phyloP scores from a whole-genome alignment of 2,329 filamentous ascomycete species.

The Apiospora koreana region DNA sequence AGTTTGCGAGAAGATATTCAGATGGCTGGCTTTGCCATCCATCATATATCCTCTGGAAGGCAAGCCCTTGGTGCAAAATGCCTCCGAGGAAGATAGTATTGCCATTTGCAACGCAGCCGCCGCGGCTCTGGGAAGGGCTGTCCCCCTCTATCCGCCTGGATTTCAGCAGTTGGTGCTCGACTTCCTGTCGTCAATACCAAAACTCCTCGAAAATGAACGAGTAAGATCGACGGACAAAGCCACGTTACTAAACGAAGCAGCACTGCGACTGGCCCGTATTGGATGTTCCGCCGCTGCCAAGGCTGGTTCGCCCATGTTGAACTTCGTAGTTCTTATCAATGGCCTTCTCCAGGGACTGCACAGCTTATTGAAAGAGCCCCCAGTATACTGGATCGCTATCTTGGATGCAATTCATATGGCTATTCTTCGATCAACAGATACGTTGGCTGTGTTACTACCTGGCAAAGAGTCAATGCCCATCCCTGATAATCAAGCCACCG shows the following conservation, averaged over 20 bases:
- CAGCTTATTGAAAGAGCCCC: conserved; percentile 23
- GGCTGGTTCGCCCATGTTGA: conserved; percentile 31
- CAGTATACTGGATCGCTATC: conserved; percentile 27
- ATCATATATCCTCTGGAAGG: conserved; percentile 28
- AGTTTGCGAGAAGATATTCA: conserved; percentile 27
- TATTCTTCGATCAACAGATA: conserved; percentile 20
- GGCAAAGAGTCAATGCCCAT: not conserved
- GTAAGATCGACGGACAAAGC: conserved; percentile 18
- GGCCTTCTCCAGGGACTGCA: conserved; percentile 30
- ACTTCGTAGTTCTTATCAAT: conserved; percentile 42
- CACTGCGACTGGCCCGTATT: conserved; percentile 49
- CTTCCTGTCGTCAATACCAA: conserved; percentile 27
- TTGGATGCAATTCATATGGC: conserved; percentile 31
- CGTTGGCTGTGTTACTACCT: not conserved
- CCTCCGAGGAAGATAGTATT: conserved; percentile 13
- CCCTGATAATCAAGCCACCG: not conserved
- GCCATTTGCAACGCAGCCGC: conserved; percentile 28
- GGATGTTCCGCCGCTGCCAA: conserved; percentile 46
- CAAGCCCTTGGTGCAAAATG: conserved; percentile 18
- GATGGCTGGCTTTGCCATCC: conserved; percentile 26
- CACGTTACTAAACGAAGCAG: conserved; percentile 35
- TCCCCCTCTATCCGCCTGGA: conserved; percentile 29
- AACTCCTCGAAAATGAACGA: conserved; percentile 22
- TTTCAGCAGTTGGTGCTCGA: conserved; percentile 31
- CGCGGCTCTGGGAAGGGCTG: conserved; percentile 26